These are phyloP conservation scores for Pichia sp. DNA, from an alignment of 1,139 yeast species.

Conservation along the genomic window DNA sequence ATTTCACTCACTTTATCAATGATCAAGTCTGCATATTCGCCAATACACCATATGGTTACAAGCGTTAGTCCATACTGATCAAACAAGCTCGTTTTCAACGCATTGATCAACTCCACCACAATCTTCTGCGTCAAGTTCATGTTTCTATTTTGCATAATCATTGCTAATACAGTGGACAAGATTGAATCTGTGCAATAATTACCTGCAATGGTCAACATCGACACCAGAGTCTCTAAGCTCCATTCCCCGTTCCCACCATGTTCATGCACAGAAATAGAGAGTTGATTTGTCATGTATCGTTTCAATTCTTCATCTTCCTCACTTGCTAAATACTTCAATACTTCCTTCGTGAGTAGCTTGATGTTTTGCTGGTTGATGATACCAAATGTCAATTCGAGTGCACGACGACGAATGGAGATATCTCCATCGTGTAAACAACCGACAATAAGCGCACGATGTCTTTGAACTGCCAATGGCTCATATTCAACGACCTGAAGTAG, in stretches of 20 bases:
- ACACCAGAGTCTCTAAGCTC: slow-evolving; percentile 78
- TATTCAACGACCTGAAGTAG: slow-evolving; percentile 71
- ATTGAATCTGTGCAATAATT: slow-evolving; percentile 65
- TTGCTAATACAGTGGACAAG: slow-evolving; percentile 66
- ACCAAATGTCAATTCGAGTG: slow-evolving; percentile 85
- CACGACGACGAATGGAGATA: slow-evolving; percentile 86
- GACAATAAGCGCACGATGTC: slow-evolving; percentile 82
- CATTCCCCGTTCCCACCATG: slow-evolving; percentile 61
- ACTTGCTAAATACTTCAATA: slow-evolving; percentile 61
- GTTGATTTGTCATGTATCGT: slow-evolving; percentile 61
- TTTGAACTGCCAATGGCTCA: slow-evolving; percentile 92
- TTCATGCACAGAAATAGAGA: slow-evolving; percentile 63
- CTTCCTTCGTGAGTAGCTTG: slow-evolving; percentile 71
- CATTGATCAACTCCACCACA: slow-evolving; percentile 46
- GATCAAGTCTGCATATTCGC: slow-evolving; percentile 79
- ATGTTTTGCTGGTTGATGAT: slow-evolving; percentile 81
- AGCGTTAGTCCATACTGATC: slow-evolving; percentile 64
- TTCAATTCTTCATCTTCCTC: slow-evolving; percentile 57
- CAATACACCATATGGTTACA: slow-evolving; percentile 77
- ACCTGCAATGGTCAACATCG: slow-evolving; percentile 71
- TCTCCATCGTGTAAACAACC: slow-evolving; percentile 85
- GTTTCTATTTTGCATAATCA: slow-evolving; percentile 55
- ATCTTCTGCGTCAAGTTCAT: slow-evolving; percentile 50
- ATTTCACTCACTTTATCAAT: slow-evolving; percentile 14
- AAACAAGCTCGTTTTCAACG: slow-evolving; percentile 27